A percentile compares a stretch with the other conserved stretches of the same genome.
These are phyloP conservation scores for Populus hybrid DNA, from an alignment of 441 rosid genomes.

Conservation along the genomic window DNA sequence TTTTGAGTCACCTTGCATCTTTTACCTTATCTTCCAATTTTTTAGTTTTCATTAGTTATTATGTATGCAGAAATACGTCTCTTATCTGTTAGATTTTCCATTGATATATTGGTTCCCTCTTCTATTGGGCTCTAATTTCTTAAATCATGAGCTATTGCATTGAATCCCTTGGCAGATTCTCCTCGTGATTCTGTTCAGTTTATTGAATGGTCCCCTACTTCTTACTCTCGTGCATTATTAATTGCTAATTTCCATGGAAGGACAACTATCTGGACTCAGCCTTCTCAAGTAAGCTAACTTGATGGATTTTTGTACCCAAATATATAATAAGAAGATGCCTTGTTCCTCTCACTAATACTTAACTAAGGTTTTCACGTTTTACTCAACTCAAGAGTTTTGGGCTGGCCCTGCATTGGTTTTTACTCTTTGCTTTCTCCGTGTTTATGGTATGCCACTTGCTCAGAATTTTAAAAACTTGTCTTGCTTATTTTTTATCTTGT, in stretches of 20 bases:
- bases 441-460: background rate
- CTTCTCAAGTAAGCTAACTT: conserved; percentile 65
- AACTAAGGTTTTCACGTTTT: conserved; percentile 6
- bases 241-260: conserved; percentile 97
- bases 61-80: background rate
- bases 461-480: conserved; percentile 8
- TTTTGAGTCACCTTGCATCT: conserved; percentile 9
- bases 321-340: conserved; percentile 3
- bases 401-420: conserved; percentile 6
- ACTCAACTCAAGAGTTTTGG: background rate
- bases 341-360: conserved; percentile 15
- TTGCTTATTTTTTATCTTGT: conserved; percentile 20
- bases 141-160: conserved; percentile 20
- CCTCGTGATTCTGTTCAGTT: conserved; percentile 99
- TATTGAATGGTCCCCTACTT: conserved; percentile 98
- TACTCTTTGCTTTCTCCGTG: background rate
- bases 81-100: background rate
- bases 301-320: background rate
- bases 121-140: background rate
- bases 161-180: conserved; percentile 57
- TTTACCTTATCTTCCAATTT: background rate
- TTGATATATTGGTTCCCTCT: background rate
- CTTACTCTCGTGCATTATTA: conserved; percentile 90
- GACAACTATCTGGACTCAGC: conserved; percentile 95
- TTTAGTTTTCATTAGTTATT: conserved; percentile 55